Conservation (phyloP, 2,329 filamentous ascomycete genomes). For the Xylaria sp. region DNA sequence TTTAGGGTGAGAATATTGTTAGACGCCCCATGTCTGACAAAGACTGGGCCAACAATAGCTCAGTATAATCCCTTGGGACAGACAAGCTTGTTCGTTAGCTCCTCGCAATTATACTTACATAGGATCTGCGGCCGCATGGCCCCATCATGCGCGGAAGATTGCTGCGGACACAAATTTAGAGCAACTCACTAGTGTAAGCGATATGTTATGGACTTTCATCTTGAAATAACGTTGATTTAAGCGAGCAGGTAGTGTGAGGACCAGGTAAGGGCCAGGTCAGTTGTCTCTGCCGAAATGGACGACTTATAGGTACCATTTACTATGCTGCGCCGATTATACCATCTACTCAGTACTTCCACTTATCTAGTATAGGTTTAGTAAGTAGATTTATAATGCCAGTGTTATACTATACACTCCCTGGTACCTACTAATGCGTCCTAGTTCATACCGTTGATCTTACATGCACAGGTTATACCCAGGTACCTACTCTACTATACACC, state of each 20-base stretch:
- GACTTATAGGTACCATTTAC: too few relatives aligned
- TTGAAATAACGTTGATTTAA: constrained; percentile 4
- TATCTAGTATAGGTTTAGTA: too few relatives aligned
- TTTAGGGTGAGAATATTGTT: background rate
- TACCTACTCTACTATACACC: too few relatives aligned
- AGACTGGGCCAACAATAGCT: constrained; percentile 2
- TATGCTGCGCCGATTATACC: too few relatives aligned
- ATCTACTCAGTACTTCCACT: too few relatives aligned
- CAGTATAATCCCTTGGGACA: constrained; percentile 2
- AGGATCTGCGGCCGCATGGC: constrained; percentile 19
- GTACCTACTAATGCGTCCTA: too few relatives aligned
- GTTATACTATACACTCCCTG: background rate
- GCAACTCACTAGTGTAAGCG: background rate
- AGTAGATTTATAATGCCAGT: background rate
- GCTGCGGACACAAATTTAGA: background rate
- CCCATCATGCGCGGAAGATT: background rate
- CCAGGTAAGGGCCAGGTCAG: too few relatives aligned
- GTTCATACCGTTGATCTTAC: too few relatives aligned
- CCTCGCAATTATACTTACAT: background rate
- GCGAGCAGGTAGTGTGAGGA: background rate
- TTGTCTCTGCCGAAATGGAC: too few relatives aligned
- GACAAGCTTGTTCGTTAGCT: constrained; percentile 3
- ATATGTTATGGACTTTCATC: background rate
- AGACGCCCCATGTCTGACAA: constrained; percentile 8
- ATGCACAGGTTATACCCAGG: background rate